phyloP scores from a whole-genome alignment of 805 yeast species.

The Zygosaccharomyces rouxii region DNA sequence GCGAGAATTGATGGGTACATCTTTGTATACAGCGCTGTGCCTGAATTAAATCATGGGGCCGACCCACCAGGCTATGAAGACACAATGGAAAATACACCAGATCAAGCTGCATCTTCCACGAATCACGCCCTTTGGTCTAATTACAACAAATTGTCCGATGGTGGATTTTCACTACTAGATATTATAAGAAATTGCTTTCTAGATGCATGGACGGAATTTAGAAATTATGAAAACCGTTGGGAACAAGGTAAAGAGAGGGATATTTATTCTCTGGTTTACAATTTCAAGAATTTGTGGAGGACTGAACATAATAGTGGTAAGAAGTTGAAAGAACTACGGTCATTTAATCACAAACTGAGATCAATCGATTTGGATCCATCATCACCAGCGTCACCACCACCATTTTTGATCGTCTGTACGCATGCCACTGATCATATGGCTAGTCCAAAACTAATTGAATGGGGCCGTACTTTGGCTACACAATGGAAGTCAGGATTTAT shows the following conservation, averaged over 20 bases:
- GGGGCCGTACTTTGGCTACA: constrained; percentile 54
- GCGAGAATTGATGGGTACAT: constrained; percentile 74
- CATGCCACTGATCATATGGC: constrained; percentile 53
- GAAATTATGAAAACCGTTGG: constrained; percentile 52
- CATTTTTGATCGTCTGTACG: constrained; percentile 63
- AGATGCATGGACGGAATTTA: constrained; percentile 72
- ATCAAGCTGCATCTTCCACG: constrained; percentile 7
- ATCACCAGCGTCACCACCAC: constrained; percentile 50
- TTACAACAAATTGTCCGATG: constrained; percentile 18
- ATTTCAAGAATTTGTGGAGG: constrained; percentile 57
- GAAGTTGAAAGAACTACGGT: constrained; percentile 31
- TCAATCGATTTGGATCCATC: constrained; percentile 35
- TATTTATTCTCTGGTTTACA: constrained; percentile 53
- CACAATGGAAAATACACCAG: constrained; percentile 10
- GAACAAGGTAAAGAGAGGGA: constrained; percentile 64
- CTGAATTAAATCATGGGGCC: constrained; percentile 40
- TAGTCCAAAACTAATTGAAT: constrained; percentile 54
- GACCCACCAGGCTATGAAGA: constrained; percentile 55
- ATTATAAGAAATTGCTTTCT: constrained; percentile 52
- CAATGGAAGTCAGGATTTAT: constrained; percentile 65
- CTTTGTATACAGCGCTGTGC: constrained; percentile 65
- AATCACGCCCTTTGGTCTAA: constrained; percentile 15
- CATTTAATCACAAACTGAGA: constrained; percentile 32
- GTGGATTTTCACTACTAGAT: constrained; percentile 33
- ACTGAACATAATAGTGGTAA: constrained; percentile 33